These are phyloP conservation scores for Vitis riparia DNA, from an alignment of 164 flowering plant genomes.

Conservation along the genomic window DNA sequence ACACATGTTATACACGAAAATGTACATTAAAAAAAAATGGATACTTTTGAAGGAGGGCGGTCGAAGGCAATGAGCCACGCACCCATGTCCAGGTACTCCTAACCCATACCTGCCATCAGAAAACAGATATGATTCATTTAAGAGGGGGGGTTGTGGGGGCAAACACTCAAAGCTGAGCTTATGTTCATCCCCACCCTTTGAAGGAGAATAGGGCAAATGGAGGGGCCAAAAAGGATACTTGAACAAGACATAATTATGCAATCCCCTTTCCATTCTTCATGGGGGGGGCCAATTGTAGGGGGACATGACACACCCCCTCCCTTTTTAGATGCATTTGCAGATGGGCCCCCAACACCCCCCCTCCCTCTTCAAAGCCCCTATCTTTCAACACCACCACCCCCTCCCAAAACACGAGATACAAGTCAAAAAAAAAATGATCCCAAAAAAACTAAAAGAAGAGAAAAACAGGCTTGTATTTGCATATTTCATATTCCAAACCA, in stretches of 20 bases:
- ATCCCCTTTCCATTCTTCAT: conserved; percentile 28
- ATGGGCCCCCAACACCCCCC: conserved; percentile 31
- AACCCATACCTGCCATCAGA: conserved; percentile 24
- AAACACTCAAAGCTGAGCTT: conserved; percentile 7
- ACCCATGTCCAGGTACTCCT: conserved; percentile 27
- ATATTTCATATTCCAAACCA: conserved; percentile 23
- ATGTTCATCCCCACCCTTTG: conserved; percentile 11
- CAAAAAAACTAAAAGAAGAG: conserved; percentile 2
- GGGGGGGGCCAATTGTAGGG: conserved; percentile 34
- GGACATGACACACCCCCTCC: conserved; percentile 39
- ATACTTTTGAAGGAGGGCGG: not conserved
- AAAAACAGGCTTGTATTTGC: conserved; percentile 7
- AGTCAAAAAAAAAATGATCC: conserved; percentile 7
- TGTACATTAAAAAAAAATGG: not conserved
- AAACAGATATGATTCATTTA: conserved; percentile 8
- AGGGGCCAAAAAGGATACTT: conserved; percentile 33
- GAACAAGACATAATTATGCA: conserved; percentile 48
- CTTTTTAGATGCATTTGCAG: conserved; percentile 38
- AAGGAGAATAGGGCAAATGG: conserved; percentile 2
- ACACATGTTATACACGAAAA: not conserved
- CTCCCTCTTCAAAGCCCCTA: conserved; percentile 1
- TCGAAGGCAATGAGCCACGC: not conserved
- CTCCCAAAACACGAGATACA: not conserved
- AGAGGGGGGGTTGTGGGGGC: not conserved
- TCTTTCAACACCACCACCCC: conserved; percentile 27